A percentile compares a stretch with the other conserved stretches of the same genome.
Conservation (phyloP, 1,139 yeast genomes). For the Zhuliangozyma parablackwelliae region DNA sequence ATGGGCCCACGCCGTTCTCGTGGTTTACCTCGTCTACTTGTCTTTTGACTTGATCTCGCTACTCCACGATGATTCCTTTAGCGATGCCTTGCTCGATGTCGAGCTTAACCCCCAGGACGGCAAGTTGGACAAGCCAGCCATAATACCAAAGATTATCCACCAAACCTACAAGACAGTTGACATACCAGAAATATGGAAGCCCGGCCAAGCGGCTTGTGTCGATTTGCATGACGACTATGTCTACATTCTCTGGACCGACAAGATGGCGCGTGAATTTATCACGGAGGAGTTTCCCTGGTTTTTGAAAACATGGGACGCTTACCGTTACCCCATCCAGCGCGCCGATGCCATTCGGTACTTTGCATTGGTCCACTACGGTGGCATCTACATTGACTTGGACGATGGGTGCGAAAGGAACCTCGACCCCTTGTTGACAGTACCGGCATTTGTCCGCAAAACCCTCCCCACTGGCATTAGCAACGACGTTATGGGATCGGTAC, state of each 20-base stretch:
- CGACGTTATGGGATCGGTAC: constrained; percentile 89
- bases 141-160: constrained; percentile 87
- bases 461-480: constrained; percentile 88
- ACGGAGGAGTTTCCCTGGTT: constrained; percentile 83
- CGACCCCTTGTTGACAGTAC: constrained; percentile 75
- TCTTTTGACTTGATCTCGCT: constrained; percentile 74
- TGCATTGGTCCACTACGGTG: constrained; percentile 79
- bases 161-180: constrained; percentile 81
- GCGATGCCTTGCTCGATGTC: constrained; percentile 55
- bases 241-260: constrained; percentile 89
- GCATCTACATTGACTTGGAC: constrained; percentile 85
- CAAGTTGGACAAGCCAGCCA: constrained; percentile 37
- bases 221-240: constrained; percentile 83
- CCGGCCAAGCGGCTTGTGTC: constrained; percentile 71
- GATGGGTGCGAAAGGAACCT: constrained; percentile 77
- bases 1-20: constrained; percentile 51
- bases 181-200: constrained; percentile 77
- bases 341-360: constrained; percentile 94
- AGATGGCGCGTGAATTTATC: constrained; percentile 74
- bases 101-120: constrained; percentile 52
- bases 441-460: constrained; percentile 86
- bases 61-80: constrained; percentile 64
- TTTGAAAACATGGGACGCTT: constrained; percentile 68
- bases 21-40: constrained; percentile 55
- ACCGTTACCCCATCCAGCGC: constrained; percentile 77